phyloP scores from a whole-genome alignment of 2,329 filamentous ascomycete genomes.

The Trichophyton benhamiae region DNA sequence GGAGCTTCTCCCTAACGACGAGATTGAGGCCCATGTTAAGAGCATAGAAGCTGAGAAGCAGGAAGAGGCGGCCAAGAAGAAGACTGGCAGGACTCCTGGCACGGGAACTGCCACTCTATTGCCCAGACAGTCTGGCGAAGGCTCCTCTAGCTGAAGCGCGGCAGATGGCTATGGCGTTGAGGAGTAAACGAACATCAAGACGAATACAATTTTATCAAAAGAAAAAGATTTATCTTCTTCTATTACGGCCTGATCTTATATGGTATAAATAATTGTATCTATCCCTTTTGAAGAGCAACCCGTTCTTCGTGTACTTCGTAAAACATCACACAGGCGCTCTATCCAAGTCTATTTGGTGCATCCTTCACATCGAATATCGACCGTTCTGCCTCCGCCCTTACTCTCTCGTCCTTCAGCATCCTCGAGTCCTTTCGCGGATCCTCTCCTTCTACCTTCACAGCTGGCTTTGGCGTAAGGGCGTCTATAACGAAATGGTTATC shows the following conservation, averaged over 20 bases:
- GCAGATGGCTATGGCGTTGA: conserved; percentile 13
- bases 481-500: conserved; percentile 97
- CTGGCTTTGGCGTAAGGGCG: conserved; percentile 68
- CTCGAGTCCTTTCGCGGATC: conserved; percentile 67
- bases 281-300: neutral
- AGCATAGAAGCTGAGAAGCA: conserved; percentile 99
- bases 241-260: neutral
- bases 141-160: conserved; percentile 12
- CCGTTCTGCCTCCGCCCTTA: conserved; percentile 46
- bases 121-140: conserved; percentile 45
- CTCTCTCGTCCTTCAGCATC: conserved; percentile 67
- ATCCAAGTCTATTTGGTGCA: conserved; percentile 65
- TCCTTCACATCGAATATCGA: conserved; percentile 67
- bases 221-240: neutral
- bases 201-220: neutral
- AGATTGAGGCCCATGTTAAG: conserved; percentile 96
- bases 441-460: conserved; percentile 78
- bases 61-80: conserved; percentile 82
- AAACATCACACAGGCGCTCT: conserved; percentile 11
- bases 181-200: neutral
- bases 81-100: conserved; percentile 49
- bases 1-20: conserved; percentile 87
- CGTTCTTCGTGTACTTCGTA: neutral
- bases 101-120: conserved; percentile 53
- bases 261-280: conserved; percentile 1